Conservation (phyloP, 2,329 filamentous ascomycete genomes). For the Hypoxylon sp. region DNA sequence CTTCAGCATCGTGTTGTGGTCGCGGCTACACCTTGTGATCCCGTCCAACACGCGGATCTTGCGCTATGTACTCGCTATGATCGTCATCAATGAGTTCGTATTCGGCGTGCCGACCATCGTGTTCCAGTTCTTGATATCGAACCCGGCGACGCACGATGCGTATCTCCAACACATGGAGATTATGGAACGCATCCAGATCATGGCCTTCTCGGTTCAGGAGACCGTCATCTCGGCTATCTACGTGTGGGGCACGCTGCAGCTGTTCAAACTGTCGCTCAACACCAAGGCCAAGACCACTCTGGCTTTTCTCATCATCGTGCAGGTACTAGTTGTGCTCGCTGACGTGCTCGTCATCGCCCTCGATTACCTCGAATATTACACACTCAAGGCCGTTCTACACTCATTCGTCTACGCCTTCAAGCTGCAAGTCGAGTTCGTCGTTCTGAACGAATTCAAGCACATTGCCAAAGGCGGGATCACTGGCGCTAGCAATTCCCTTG, state of each 20-base stretch:
- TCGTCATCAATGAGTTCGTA: slow-evolving; percentile 26
- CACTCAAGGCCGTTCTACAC: slow-evolving; percentile 38
- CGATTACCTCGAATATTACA: slow-evolving; percentile 37
- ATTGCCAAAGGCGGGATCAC: slow-evolving; percentile 36
- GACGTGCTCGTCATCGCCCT: slow-evolving; percentile 37
- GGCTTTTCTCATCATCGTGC: slow-evolving; percentile 34
- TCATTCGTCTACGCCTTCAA: slow-evolving; percentile 40
- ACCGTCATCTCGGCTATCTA: slow-evolving; percentile 33
- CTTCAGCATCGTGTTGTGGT: slow-evolving; percentile 37
- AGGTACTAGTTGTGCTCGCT: slow-evolving; percentile 33
- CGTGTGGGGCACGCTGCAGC: slow-evolving; percentile 36
- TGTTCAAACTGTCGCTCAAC: slow-evolving; percentile 33
- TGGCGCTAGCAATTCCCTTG: slow-evolving; percentile 6
- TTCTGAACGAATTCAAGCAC: slow-evolving; percentile 38
- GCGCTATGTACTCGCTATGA: slow-evolving; percentile 31
- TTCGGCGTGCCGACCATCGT: slow-evolving; percentile 33
- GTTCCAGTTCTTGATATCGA: slow-evolving; percentile 34
- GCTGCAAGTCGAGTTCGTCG: slow-evolving; percentile 39
- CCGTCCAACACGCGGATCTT: slow-evolving; percentile 11
- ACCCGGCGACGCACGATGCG: slow-evolving; percentile 20
- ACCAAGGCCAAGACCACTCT: slow-evolving; percentile 29
- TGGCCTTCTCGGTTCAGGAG: slow-evolving; percentile 36
- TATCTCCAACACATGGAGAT: slow-evolving; percentile 31
- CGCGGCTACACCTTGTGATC: slow-evolving; percentile 34
- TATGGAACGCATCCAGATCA: slow-evolving; percentile 31